Evolutionary conservation across 129 eudicot species (phyloP).

Genomic region (Dittrichia graveolens): DNA sequence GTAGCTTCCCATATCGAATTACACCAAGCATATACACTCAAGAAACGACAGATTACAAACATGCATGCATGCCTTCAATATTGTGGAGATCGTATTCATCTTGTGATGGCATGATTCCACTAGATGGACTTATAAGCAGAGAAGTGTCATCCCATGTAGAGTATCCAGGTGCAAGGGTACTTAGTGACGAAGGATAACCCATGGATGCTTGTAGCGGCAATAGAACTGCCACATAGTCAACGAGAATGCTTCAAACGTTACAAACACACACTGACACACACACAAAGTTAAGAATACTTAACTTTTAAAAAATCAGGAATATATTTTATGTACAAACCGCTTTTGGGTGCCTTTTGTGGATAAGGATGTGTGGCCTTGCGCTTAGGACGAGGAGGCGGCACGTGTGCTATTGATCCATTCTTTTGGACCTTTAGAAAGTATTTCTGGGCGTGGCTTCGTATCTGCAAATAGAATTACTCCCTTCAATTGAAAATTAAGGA

Average conservation of each 20-base stretch:
- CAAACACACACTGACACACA: background rate
- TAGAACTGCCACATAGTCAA: constrained; percentile 47
- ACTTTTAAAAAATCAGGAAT: constrained; percentile 17
- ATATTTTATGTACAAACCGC: constrained; percentile 51
- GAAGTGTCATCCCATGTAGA: constrained; percentile 86
- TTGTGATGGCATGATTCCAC: constrained; percentile 59
- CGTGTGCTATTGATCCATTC: constrained; percentile 93
- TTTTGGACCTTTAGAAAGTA: constrained; percentile 96
- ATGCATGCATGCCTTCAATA: constrained; percentile 66
- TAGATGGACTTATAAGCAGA: constrained; percentile 53
- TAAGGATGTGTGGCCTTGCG: constrained; percentile 98
- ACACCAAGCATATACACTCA: constrained; percentile 2
- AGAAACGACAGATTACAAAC: constrained; percentile 24
- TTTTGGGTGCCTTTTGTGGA: constrained; percentile 93
- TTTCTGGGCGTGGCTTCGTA: constrained; percentile 97
- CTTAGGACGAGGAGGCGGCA: constrained; percentile 99
- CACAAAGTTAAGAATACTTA: background rate
- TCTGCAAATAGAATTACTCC: constrained; percentile 48
- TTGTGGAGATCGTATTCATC: constrained; percentile 66
- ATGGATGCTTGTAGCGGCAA: constrained; percentile 72
- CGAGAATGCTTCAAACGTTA: background rate
- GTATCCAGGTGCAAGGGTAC: constrained; percentile 71
- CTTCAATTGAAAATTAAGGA: constrained; percentile 22
- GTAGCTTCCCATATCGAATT: constrained; percentile 11
- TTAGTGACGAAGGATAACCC: constrained; percentile 63